Base-by-base conservation (phyloP, 202 grass and related monocot genomes). In the Brachypodium distachyon region DNA sequence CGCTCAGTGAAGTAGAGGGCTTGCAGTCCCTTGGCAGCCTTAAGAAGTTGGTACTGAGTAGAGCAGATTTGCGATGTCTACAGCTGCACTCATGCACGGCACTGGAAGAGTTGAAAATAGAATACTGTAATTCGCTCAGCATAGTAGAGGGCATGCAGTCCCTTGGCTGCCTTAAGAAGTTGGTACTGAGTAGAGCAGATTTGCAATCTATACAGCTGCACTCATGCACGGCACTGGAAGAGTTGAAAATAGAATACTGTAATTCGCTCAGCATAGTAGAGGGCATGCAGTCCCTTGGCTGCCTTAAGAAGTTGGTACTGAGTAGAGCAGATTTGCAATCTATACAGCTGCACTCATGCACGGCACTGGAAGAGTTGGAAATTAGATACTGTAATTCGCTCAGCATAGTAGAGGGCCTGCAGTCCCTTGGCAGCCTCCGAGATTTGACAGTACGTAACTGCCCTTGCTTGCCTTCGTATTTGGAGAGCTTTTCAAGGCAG, bases 101-200 rank as follows among this genome's bases (percentile, higher is more conserved):
- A 29, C 21, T 83, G 16, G 52, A 76, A 33, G 38, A 75, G 38
- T 58, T 82, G 4, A 0, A 0, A 7, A 66, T 63, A 4, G 0
- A 0, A 0, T 0, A 3, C 2, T 73, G 34, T 25, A 2, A 1
- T 7, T 38, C 29, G 0, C 10, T 81, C 3, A 0, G 0, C 2
- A 1, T 31, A 22, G 9, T 79, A 43, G 63, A 57, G n/a, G 50
- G 63, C 27, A 33, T 80, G 52, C 51, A 49, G 26, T 36, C 3
- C 53, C 53, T 44, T 10, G 37, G 8, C 31, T 4, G 6, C 28
- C 70, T 57, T 1, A 41, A 5, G 31, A 46, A 0, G 10, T 17
- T 39, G 0, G 12, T 39, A 10, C 0, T 0, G 0, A 0, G 0
- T 0, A 5, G 16, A 2, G 0, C 0, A 2, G 1, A 1, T 27